These are phyloP conservation scores for Rutstroemia sp. DNA, from an alignment of 2,329 filamentous ascomycete genomes.

Conservation along the genomic window DNA sequence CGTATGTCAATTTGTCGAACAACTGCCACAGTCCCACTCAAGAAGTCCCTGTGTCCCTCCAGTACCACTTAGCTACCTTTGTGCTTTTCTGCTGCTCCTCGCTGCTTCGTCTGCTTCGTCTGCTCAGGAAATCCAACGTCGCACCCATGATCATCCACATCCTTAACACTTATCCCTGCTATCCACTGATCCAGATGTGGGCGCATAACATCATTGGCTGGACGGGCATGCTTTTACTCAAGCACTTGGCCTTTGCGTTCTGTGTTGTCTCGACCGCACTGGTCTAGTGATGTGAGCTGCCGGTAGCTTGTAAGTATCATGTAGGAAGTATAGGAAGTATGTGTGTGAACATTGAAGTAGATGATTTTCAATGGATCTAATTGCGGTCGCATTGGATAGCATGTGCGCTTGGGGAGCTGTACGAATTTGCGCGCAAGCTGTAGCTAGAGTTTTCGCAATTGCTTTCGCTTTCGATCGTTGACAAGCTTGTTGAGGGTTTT, in stretches of 20 bases:
- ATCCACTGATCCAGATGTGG: conserved; percentile 16
- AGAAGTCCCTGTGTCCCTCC: neutral
- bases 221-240: conserved; percentile 16
- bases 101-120: neutral
- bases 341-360: neutral
- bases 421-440: conserved; percentile 11
- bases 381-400: conserved; percentile 10
- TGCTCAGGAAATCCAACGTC: neutral
- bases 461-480: neutral
- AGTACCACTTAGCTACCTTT: too few relatives aligned
- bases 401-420: conserved; percentile 18
- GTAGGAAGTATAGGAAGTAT: neutral
- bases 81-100: neutral
- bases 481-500: too few relatives aligned
- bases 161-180: conserved; percentile 18
- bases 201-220: conserved; percentile 26
- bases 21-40: neutral
- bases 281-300: neutral
- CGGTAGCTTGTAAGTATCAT: neutral
- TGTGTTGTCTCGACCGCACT: conserved; percentile 24
- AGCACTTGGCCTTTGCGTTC: conserved; percentile 26
- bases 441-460: neutral
- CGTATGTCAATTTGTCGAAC: neutral
- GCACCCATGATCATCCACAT: conserved; percentile 17
- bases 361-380: conserved; percentile 6